Conservation (phyloP, 2,329 filamentous ascomycete species). For the Ramichloridium luteum region DNA sequence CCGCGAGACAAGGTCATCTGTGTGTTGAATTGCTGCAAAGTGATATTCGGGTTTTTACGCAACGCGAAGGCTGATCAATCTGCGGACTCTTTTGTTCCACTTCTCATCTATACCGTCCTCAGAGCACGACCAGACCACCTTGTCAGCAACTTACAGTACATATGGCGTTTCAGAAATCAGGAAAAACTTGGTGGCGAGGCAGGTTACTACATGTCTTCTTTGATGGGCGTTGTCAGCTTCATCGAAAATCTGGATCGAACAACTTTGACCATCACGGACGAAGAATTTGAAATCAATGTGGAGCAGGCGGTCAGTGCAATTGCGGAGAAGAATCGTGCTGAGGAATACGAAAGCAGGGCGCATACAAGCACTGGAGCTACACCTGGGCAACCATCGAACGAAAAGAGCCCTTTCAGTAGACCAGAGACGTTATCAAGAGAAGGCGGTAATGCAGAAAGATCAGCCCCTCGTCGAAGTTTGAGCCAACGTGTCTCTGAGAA, state of each 20-base stretch:
- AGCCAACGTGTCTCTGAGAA: conserved; percentile 31
- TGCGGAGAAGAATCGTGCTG: conserved; percentile 68
- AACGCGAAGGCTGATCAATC: conserved; percentile 90
- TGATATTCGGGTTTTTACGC: conserved; percentile 89
- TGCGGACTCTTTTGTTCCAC: conserved; percentile 87
- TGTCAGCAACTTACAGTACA: conserved; percentile 96
- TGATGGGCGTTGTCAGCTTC: conserved; percentile 92
- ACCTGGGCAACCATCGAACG: conserved; percentile 28
- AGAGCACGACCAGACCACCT: conserved; percentile 91
- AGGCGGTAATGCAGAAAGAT: conserved; percentile 48
- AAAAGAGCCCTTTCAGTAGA: conserved; percentile 39
- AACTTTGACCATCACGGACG: conserved; percentile 81
- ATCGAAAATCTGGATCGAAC: conserved; percentile 94
- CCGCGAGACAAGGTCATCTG: conserved; percentile 97
- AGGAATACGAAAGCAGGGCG: conserved; percentile 32
- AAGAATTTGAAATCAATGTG: conserved; percentile 93
- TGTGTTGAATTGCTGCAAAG: conserved; percentile 96
- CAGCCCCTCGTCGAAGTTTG: conserved; percentile 45
- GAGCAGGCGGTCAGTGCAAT: conserved; percentile 92
- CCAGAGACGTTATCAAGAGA: conserved; percentile 48
- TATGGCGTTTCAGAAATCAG: conserved; percentile 89
- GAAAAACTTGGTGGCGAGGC: conserved; percentile 96
- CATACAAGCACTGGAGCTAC: conserved; percentile 26
- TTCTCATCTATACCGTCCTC: conserved; percentile 90
- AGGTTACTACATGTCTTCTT: conserved; percentile 90